phyloP scores from a whole-genome alignment of 2,329 filamentous ascomycete species.

The Alternaria angustiovoidea region DNA sequence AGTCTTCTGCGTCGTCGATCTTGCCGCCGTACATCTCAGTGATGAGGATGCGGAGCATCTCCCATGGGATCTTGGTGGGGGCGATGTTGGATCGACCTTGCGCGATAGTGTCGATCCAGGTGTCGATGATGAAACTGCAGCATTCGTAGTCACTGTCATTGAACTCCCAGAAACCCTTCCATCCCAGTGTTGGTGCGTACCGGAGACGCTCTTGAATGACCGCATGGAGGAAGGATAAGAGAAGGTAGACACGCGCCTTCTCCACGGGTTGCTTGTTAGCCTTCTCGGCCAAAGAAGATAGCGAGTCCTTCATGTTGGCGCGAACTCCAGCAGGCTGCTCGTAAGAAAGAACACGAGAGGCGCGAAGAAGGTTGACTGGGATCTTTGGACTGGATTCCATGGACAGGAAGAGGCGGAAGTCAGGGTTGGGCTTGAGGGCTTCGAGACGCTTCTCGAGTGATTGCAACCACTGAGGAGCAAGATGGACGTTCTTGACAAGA shows the following conservation, averaged over 20 bases:
- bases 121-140: conserved; percentile 93
- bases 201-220: conserved; percentile 94
- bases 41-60: conserved; percentile 89
- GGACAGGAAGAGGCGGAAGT: conserved; percentile 94
- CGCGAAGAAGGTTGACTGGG: conserved; percentile 91
- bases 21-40: conserved; percentile 98
- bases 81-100: conserved; percentile 90
- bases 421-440: conserved; percentile 88
- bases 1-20: conserved; percentile 91
- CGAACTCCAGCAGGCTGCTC: conserved; percentile 96
- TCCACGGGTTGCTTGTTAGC: conserved; percentile 86
- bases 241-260: conserved; percentile 85
- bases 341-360: conserved; percentile 94
- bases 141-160: conserved; percentile 99
- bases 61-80: conserved; percentile 93
- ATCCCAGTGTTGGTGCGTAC: conserved; percentile 91
- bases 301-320: conserved; percentile 98
- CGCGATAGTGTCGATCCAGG: conserved; percentile 86
- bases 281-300: conserved; percentile 80
- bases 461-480: conserved; percentile 95
- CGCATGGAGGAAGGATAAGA: conserved; percentile 93
- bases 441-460: conserved; percentile 97
- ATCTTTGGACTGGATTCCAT: conserved; percentile 99
- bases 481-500: conserved; percentile 97
- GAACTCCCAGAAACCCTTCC: conserved; percentile 99